Percentiles rank a stretch among this genome's conserved stretches.
Conservation (phyloP, 1,284 basidiomycete species). For the Cryptococcus sp. region DNA sequence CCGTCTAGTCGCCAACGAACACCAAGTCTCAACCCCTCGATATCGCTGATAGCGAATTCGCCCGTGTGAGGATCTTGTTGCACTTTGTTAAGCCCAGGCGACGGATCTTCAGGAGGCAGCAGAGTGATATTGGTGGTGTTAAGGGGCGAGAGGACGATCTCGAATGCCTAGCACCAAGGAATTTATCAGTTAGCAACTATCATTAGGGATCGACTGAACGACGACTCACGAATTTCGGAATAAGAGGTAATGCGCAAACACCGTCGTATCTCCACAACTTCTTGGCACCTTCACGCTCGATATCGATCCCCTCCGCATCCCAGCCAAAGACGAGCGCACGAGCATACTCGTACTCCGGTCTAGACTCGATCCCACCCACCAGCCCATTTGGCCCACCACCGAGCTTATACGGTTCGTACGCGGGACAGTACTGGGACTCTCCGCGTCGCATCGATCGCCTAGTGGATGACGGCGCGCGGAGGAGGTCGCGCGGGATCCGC, state of each 20-base stretch:
- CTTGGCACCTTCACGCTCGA: conserved; percentile 24
- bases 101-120: conserved; percentile 64
- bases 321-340: conserved; percentile 64
- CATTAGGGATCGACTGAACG: not conserved
- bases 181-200: not conserved
- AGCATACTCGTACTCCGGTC: conserved; percentile 75
- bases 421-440: conserved; percentile 71
- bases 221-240: conserved; percentile 69
- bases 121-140: conserved; percentile 54
- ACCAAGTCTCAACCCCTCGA: conserved; percentile 72
- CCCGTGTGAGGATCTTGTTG: conserved; percentile 63
- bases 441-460: conserved; percentile 64
- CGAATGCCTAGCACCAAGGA: conserved; percentile 52
- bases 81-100: conserved; percentile 68
- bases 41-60: conserved; percentile 67
- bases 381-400: conserved; percentile 54
- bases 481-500: conserved; percentile 60
- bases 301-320: conserved; percentile 24
- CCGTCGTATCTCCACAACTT: conserved; percentile 65
- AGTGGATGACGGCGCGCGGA: conserved; percentile 61
- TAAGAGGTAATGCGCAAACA: conserved; percentile 68
- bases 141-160: conserved; percentile 69
- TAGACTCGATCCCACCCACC: conserved; percentile 66
- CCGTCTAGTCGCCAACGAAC: conserved; percentile 77
- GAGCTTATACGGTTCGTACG: conserved; percentile 58